phyloP scores from a whole-genome alignment of 1,139 yeast species.

The Nakaseomyces bracarensis region DNA sequence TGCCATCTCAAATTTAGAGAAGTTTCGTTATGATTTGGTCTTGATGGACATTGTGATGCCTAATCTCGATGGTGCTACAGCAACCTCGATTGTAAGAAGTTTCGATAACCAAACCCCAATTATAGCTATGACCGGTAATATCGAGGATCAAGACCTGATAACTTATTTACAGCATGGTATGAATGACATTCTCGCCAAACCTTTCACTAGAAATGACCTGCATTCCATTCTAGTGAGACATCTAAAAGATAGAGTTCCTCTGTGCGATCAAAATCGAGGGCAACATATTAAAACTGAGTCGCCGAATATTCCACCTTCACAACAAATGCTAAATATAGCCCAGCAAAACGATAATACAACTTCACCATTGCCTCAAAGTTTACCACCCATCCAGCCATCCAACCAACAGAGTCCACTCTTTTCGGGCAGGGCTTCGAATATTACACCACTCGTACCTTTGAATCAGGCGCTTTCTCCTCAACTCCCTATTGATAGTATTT shows the following conservation, averaged over 20 bases:
- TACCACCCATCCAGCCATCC: slow-evolving; percentile 4
- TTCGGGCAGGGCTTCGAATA: background rate
- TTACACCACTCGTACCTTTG: slow-evolving; percentile 5
- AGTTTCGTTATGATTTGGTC: slow-evolving; percentile 69
- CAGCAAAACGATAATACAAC: background rate
- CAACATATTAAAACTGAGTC: background rate
- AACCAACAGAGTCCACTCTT: slow-evolving; percentile 3
- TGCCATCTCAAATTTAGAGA: slow-evolving; percentile 75
- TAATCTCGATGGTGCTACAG: slow-evolving; percentile 87
- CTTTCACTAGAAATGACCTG: slow-evolving; percentile 79
- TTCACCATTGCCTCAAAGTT: slow-evolving; percentile 2
- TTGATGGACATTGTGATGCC: slow-evolving; percentile 95
- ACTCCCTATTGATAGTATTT: background rate
- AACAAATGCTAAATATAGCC: background rate
- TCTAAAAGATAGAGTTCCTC: slow-evolving; percentile 36
- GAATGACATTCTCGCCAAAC: slow-evolving; percentile 87
- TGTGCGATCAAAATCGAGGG: slow-evolving; percentile 24
- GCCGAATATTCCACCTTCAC: background rate
- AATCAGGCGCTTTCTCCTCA: slow-evolving; percentile 2
- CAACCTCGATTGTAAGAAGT: slow-evolving; percentile 75
- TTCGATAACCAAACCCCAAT: slow-evolving; percentile 82
- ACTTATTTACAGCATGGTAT: slow-evolving; percentile 81
- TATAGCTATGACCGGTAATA: slow-evolving; percentile 89
- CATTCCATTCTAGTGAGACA: slow-evolving; percentile 69
- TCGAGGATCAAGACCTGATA: slow-evolving; percentile 69